Conservation (phyloP, 108 stramenopile species). For the Stephanodiscus triporus region DNA sequence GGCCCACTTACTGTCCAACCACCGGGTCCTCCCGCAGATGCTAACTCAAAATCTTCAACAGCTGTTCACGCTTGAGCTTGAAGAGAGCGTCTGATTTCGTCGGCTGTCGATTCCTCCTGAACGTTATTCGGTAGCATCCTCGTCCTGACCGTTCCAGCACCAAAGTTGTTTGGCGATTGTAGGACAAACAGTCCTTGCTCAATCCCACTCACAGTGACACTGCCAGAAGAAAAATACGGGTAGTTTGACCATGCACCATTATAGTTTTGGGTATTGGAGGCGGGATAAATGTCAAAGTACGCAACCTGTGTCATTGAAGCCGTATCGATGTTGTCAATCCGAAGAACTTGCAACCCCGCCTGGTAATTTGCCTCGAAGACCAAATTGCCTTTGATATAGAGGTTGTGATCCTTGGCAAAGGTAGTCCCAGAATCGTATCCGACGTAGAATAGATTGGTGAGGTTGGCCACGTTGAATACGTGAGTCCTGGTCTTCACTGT, state of each 20-base stretch:
- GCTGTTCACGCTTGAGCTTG: too few species aligned
- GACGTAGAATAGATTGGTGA: slow-evolving; percentile 2
- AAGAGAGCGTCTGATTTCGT: too few species aligned
- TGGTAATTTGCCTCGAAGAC: slow-evolving; percentile 42
- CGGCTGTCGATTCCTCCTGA: too few species aligned
- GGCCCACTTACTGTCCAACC: too few species aligned
- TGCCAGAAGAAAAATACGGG: slow-evolving; percentile 46
- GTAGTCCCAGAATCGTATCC: slow-evolving; percentile 4
- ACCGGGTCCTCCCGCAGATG: too few species aligned
- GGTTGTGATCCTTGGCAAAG: slow-evolving; percentile 48
- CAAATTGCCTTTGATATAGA: slow-evolving; percentile 28
- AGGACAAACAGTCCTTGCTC: slow-evolving; percentile 31
- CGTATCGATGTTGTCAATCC: slow-evolving; percentile 7
- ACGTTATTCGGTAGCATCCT: too few species aligned
- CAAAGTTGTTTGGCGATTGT: slow-evolving; percentile 1
- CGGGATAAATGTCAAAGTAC: slow-evolving; percentile 38
- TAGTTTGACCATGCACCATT: slow-evolving; percentile 45
- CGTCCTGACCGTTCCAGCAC: neutral
- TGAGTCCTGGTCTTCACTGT: slow-evolving; percentile 12
- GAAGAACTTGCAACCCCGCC: slow-evolving; percentile 36
- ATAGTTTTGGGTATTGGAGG: neutral
- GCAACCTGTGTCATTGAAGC: slow-evolving; percentile 24
- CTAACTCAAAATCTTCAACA: too few species aligned
- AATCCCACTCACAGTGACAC: slow-evolving; percentile 21
- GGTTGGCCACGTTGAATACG: slow-evolving; percentile 18